Evolutionary conservation across 768 basidiomycete genomes (phyloP).

Genomic region (Lactarius hengduanensis): DNA sequence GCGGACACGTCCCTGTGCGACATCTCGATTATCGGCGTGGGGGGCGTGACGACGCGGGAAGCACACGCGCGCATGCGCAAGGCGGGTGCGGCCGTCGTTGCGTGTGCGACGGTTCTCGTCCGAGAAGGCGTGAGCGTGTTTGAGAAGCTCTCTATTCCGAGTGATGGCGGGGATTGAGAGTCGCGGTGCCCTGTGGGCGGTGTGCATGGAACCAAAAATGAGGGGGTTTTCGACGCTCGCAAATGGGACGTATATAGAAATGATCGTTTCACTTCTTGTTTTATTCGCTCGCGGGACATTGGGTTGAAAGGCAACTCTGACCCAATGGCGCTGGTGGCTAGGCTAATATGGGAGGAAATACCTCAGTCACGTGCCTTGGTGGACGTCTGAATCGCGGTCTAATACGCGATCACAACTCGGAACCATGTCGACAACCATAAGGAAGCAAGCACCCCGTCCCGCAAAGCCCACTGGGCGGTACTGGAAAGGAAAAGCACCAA

Average conservation of each 20-base stretch:
- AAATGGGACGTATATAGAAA: not conserved
- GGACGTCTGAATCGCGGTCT: not conserved
- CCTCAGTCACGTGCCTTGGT: not conserved
- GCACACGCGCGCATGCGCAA: conserved; percentile 66
- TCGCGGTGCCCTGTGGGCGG: not conserved
- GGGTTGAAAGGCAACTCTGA: too few relatives aligned
- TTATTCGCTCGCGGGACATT: not conserved
- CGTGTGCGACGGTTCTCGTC: conserved; percentile 54
- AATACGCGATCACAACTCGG: not conserved
- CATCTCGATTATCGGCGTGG: conserved; percentile 74
- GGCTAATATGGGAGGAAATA: too few relatives aligned
- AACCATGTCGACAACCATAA: conserved; percentile 30
- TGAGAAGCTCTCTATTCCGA: not conserved
- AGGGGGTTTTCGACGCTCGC: conserved; percentile 34
- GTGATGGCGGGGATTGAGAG: not conserved
- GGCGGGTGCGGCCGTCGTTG: conserved; percentile 55
- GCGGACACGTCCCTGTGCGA: conserved; percentile 38
- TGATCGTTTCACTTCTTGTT: conserved; percentile 2
- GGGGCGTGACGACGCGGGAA: conserved; percentile 66
- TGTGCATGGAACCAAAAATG: conserved; percentile 35
- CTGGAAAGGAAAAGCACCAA: conserved; percentile 88
- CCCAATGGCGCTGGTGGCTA: too few relatives aligned
- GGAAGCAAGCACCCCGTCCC: conserved; percentile 75
- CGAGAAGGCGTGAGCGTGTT: conserved; percentile 37
- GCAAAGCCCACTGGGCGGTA: conserved; percentile 83